Conservation (phyloP, 306 rosid genomes). For the Ceratonia siliqua region DNA sequence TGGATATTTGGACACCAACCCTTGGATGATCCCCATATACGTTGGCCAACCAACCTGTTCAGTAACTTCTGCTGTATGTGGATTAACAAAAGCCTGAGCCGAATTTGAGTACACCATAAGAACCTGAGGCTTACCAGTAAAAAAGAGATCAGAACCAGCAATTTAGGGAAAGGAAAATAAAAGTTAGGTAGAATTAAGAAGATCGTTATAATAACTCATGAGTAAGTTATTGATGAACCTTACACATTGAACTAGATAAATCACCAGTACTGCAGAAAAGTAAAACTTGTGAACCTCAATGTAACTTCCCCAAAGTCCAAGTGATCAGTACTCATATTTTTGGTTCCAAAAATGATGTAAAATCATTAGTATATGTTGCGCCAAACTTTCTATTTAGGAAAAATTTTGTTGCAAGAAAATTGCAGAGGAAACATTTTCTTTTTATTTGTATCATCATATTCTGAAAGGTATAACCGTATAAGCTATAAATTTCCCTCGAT, state of each 20-base stretch:
- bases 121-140: slow-evolving; percentile 85
- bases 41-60: slow-evolving; percentile 92
- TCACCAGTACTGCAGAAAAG: background rate
- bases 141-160: slow-evolving; percentile 21
- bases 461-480: too few relatives aligned
- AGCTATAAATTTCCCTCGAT: slow-evolving; percentile 77
- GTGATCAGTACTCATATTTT: background rate
- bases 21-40: slow-evolving; percentile 86
- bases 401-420: too few relatives aligned
- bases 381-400: too few relatives aligned
- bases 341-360: background rate
- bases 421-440: too few relatives aligned
- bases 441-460: too few relatives aligned
- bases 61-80: slow-evolving; percentile 81
- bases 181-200: background rate
- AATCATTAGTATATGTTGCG: background rate
- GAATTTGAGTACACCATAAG: slow-evolving; percentile 72
- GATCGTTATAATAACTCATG: background rate
- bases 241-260: slow-evolving; percentile 15
- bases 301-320: background rate
- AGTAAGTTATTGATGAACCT: background rate
- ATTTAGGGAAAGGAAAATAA: background rate
- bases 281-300: background rate
- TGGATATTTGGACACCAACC: slow-evolving; percentile 66
- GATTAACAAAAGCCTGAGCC: slow-evolving; percentile 67